These are phyloP conservation scores for Astrothelium subdiscretum DNA, from an alignment of 495 filamentous ascomycete genomes.

Conservation along the genomic window DNA sequence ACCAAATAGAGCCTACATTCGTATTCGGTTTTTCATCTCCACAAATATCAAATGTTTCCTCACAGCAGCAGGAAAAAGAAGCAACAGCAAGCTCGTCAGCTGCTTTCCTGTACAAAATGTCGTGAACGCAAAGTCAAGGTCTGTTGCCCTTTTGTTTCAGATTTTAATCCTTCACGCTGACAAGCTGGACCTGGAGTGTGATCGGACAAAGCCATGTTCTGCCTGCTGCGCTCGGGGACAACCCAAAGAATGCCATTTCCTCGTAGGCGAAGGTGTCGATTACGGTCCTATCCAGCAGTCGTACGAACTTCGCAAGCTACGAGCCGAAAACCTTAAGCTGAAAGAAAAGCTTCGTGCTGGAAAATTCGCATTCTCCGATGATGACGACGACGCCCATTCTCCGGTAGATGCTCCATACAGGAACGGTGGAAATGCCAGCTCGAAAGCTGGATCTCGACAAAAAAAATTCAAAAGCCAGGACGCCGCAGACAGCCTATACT, in stretches of 20 bases:
- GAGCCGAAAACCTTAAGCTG: constrained; percentile 23
- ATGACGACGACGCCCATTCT: constrained; percentile 12
- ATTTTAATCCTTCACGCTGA: background rate
- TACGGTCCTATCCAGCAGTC: constrained; percentile 33
- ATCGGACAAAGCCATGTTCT: constrained; percentile 37
- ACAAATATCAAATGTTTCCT: background rate
- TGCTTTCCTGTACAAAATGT: constrained; percentile 32
- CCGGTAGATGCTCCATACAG: background rate
- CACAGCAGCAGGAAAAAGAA: constrained; percentile 8
- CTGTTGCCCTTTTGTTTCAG: background rate
- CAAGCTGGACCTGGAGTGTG: constrained; percentile 24
- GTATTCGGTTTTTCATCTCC: background rate
- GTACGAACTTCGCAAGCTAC: constrained; percentile 28
- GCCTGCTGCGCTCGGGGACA: constrained; percentile 36
- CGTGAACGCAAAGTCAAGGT: constrained; percentile 33
- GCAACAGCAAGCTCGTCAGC: constrained; percentile 19
- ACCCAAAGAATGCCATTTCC: constrained; percentile 35
- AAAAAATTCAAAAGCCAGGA: constrained; percentile 27
- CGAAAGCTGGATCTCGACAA: constrained; percentile 18
- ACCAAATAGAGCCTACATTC: no score
- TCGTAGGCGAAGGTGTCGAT: constrained; percentile 32
- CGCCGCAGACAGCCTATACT: constrained; percentile 31
- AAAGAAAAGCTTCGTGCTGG: constrained; percentile 21
- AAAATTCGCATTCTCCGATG: constrained; percentile 15
- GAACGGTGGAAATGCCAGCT: background rate